Base-by-base conservation (phyloP, 176 grass and related monocot species). In the Cocos nucifera region DNA sequence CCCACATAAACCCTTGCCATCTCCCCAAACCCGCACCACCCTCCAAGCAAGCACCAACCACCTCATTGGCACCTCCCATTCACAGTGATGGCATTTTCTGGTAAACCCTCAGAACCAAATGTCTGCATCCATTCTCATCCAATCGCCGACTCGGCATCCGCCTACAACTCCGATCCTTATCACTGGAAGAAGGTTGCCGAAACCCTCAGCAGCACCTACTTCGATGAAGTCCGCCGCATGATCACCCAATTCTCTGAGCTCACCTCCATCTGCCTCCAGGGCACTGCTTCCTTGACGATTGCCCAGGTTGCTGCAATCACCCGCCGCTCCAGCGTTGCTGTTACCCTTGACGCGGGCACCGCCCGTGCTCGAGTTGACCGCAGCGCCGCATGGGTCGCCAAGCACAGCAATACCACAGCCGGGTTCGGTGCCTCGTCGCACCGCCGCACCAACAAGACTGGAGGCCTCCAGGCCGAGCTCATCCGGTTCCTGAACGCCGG, bases 401-500 rank as follows among this genome's bases (percentile, higher is more conserved):
- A 58, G 1, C 57, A 58, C 50, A 55, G 23, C 50, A 51, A 67
- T 8, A 67, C 51, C 15, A 49, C 66, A 2, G 48, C 66, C 21
- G 66, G 66, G 8, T 69, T 69, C 18, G 66, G 66, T 10, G 54
- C 66, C 54, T 49, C 66, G 19, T 69, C 66, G 54, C 30, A 69
- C 54, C 66, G 66, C 30, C 19, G 66, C 53, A 69, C 66, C 12
- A 48, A 19, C 53, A 57, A 58, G 53, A 69, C 66, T 25, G 27
- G 54, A 14, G 54, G 25, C 30, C 29, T 69, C 28, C 66, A 69
- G 19, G 48, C 66, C 1, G 66, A 69, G 54, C 66, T 69, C 19
- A 58, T 69, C 54, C 54, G 66, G 3, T 69, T 69, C 30, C 54
- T 69, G 10, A 69, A 69, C 54, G 66, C 66, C 12, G 66, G 66